Evolutionary conservation across 768 basidiomycete genomes (phyloP), one percentile per base, ranked within the genome.

Genomic region (Peribolospora baueri): DNA sequence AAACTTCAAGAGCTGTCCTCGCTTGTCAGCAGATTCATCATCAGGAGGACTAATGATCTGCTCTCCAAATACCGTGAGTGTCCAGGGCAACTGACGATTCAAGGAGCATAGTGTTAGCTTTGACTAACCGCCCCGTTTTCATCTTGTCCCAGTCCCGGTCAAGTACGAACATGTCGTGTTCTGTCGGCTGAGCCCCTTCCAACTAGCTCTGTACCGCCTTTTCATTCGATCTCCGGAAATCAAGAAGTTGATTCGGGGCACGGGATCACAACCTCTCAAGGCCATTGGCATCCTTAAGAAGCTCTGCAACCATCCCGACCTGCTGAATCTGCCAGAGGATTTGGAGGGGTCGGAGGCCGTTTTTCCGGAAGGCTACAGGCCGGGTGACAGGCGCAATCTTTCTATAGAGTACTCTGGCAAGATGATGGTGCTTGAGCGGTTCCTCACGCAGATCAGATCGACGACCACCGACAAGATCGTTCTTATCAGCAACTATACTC

Each of bases 131-230:
- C 9, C 14, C 37, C 37, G 36, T 42, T n/a, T 36, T 13, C 13
- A 38, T 25, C 8, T 11, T 25, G 13, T 39, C 2, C 51, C 62
- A 97, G 91, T 98, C 39, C 93, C 93, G 7, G 86, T 98, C 69
- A 98, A 98, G 67, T 97, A 97, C 69, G 93, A 97, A 66, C 87
- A 95, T 65, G 84, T 95, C 38, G 79, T 97, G 9, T 98, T 97
- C 66, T 75, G 91, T 46, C 78, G 79, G 3, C 87, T 90, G 0
- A 88, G 88, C 0, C 56, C 70, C 25, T 70, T 95, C 46, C 93
- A 98, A 61, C 69, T 87, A 9, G 72, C 75, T 11, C 82, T 97
- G 61, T 87, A 90, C 62, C 70, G 73, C 7, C 79, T 74, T 52
- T 79, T 95, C 39, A 75, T 95, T 7, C 72, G 77, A 40, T 79